Percentiles rank a stretch among this genome's conserved stretches.
Conservation (phyloP, 768 basidiomycete species). For the Cubamyces lactineus region DNA sequence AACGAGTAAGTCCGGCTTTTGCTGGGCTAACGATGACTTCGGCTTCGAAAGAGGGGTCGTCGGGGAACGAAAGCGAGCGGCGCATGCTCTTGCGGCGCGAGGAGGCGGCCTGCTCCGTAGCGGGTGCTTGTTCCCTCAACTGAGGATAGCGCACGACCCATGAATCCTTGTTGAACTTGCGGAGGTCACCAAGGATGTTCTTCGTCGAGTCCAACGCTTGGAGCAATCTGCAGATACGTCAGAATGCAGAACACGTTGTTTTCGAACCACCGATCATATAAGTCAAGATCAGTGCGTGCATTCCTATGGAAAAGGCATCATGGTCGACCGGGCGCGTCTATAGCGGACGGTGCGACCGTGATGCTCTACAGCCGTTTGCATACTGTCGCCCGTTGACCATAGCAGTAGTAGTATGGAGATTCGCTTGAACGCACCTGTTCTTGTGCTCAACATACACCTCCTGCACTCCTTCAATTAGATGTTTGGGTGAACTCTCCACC, state of each 20-base stretch:
- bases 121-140: conserved; percentile 51
- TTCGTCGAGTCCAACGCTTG: conserved; percentile 77
- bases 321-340: neutral
- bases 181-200: conserved; percentile 67
- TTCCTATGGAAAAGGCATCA: neutral
- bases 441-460: conserved; percentile 76
- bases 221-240: conserved; percentile 55
- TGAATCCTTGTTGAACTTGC: conserved; percentile 79
- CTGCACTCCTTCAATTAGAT: conserved; percentile 73
- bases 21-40: conserved; percentile 64
- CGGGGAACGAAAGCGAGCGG: conserved; percentile 82
- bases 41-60: conserved; percentile 71
- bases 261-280: neutral
- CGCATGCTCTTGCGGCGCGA: conserved; percentile 49
- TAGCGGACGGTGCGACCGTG: too few species aligned
- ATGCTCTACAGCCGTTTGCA: neutral
- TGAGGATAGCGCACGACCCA: conserved; percentile 92
- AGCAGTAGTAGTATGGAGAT: neutral
- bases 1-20: conserved; percentile 53
- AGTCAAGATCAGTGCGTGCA: neutral
- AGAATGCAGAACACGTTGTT: neutral
- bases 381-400: too few species aligned
- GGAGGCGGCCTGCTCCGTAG: conserved; percentile 34
- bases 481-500: conserved; percentile 31
- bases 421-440: conserved; percentile 58